Percentiles rank a stretch among this genome's conserved stretches.
Evolutionary conservation across 1,284 basidiomycete species (phyloP).

Genomic region (Tilletia caries): DNA sequence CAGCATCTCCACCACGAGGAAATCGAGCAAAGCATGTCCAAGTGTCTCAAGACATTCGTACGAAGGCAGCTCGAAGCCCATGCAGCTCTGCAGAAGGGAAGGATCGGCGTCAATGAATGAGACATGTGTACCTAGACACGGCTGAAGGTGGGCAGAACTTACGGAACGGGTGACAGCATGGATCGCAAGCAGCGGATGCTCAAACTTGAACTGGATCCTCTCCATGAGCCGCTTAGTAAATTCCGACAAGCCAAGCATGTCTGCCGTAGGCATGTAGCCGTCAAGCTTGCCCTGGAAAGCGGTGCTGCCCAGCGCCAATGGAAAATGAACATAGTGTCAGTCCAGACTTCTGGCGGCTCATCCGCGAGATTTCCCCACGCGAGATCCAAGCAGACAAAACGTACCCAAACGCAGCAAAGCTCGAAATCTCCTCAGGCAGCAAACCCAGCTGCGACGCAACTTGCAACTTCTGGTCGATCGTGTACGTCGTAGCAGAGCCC

Average conservation of each 20-base stretch:
- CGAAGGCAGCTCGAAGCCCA: constrained; percentile 27
- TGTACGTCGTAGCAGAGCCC: constrained; percentile 20
- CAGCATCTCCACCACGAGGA: constrained; percentile 23
- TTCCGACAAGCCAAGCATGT: not conserved
- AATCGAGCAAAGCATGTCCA: constrained; percentile 40
- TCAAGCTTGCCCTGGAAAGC: too few species aligned
- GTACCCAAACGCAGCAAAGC: constrained; percentile 19
- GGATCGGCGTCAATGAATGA: not conserved
- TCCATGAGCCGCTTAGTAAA: not conserved
- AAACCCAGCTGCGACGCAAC: constrained; percentile 20
- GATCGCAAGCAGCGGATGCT: constrained; percentile 30
- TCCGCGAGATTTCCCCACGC: too few species aligned
- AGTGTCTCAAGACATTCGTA: constrained; percentile 33
- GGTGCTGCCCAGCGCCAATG: too few species aligned
- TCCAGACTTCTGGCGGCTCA: too few species aligned
- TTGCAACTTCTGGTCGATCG: not conserved
- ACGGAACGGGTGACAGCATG: constrained; percentile 37
- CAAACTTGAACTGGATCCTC: not conserved
- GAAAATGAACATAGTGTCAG: too few species aligned
- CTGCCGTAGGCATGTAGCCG: too few species aligned
- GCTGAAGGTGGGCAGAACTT: not conserved
- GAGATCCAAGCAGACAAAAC: not conserved
- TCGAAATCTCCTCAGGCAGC: constrained; percentile 18
- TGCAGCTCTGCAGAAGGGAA: constrained; percentile 11
- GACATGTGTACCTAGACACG: not conserved